Conservation (phyloP, 148 eudicot genomes). For the Cornus florida region DNA sequence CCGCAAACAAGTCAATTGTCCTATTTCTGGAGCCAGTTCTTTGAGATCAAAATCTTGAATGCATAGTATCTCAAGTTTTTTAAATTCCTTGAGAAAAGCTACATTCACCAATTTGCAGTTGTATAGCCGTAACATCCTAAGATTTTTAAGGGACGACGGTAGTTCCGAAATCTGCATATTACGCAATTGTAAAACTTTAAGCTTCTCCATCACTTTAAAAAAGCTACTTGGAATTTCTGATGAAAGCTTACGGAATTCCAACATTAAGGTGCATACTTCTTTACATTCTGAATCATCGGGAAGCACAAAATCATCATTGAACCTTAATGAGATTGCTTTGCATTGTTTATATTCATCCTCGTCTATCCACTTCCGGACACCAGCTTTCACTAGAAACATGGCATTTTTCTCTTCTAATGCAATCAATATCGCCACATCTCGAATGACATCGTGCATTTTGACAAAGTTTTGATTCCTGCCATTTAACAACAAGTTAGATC, state of each 20-base stretch:
- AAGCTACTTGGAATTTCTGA: not conserved
- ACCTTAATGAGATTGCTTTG: conserved; percentile 3
- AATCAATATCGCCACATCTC: conserved; percentile 12
- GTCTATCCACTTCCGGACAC: not conserved
- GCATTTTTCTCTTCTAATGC: not conserved
- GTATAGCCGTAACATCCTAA: too few species aligned
- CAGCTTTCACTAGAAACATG: conserved; percentile 3
- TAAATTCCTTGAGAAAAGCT: too few species aligned
- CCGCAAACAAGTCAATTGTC: too few species aligned
- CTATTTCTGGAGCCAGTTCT: too few species aligned
- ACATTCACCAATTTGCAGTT: too few species aligned
- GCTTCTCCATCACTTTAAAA: conserved; percentile 1
- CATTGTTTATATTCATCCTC: not conserved
- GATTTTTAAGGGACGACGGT: too few species aligned
- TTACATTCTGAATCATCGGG: not conserved
- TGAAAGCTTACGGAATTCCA: not conserved
- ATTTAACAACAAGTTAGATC: conserved; percentile 6
- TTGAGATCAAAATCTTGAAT: too few species aligned
- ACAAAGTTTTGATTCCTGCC: not conserved
- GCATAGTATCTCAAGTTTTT: too few species aligned
- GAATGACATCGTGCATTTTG: conserved; percentile 26
- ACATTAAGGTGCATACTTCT: conserved; percentile 4
- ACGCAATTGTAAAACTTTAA: not conserved
- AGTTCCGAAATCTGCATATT: not conserved
- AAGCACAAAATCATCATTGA: not conserved